phyloP scores from a whole-genome alignment of 2,329 filamentous ascomycete genomes.

The Ceratocystis harringtonii region DNA sequence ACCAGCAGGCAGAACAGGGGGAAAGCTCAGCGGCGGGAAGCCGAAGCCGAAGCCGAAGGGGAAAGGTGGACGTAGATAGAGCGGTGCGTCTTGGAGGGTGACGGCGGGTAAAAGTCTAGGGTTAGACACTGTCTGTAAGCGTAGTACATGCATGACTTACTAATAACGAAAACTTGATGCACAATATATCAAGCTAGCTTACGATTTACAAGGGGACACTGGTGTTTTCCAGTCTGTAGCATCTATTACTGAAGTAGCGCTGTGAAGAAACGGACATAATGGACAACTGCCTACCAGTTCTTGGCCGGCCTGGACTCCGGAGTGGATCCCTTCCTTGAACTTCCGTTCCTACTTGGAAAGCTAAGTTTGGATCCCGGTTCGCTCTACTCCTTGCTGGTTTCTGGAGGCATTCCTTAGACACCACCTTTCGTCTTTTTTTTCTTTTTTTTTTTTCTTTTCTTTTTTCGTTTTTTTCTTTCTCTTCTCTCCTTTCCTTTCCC shows the following conservation, averaged over 20 bases:
- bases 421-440: not conserved
- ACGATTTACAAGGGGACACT: not conserved
- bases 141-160: not conserved
- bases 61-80: slow-evolving; percentile 18
- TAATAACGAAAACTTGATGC: not conserved
- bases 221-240: not conserved
- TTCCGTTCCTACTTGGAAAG: not conserved
- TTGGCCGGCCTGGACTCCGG: not conserved
- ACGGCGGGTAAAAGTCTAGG: not conserved
- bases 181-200: not conserved
- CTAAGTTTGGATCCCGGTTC: not conserved
- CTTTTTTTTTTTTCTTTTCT: not conserved
- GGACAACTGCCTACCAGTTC: no score
- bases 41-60: slow-evolving; percentile 16
- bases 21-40: slow-evolving; percentile 21
- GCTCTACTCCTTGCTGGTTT: no score
- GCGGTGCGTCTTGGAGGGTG: not conserved
- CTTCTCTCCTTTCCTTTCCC: not conserved
- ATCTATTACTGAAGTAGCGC: not conserved
- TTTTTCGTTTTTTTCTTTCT: not conserved
- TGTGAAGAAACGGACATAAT: no score
- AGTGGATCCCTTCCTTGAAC: not conserved
- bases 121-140: not conserved
- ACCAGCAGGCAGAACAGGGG: slow-evolving; percentile 23
- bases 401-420: no score